A percentile compares a stretch with the other conserved stretches of the same genome.
phyloP scores from a whole-genome alignment of 805 yeast genomes.

The Schizosaccharomyces octosporus region DNA sequence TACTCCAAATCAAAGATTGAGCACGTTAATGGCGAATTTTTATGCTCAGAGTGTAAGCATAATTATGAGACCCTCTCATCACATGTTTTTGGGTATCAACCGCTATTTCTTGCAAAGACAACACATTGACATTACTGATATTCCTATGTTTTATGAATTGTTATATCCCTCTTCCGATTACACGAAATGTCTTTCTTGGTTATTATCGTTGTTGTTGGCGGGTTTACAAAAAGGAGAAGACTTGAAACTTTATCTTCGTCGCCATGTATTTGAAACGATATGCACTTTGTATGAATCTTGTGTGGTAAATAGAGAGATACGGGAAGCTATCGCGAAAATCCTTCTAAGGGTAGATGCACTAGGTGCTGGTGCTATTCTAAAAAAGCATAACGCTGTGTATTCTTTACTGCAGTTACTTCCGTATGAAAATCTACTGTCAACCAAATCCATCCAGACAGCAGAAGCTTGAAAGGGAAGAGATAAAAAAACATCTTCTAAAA shows the following conservation, averaged over 20 bases:
- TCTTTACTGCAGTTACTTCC: not conserved
- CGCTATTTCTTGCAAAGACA: conserved; percentile 3
- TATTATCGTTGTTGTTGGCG: not conserved
- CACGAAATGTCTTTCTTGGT: not conserved
- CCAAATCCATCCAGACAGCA: too few relatives aligned
- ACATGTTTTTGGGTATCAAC: conserved; percentile 38
- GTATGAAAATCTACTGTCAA: too few relatives aligned
- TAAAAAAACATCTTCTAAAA: not conserved
- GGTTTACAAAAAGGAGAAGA: not conserved
- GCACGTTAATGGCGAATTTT: not conserved
- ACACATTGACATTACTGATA: not conserved
- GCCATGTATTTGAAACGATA: not conserved
- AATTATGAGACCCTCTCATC: conserved; percentile 17
- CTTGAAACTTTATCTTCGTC: not conserved
- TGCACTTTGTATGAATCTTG: not conserved
- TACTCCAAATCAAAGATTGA: not conserved
- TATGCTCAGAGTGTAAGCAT: not conserved
- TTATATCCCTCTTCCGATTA: not conserved
- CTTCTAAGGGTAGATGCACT: not conserved
- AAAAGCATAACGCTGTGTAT: not conserved
- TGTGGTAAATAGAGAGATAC: not conserved
- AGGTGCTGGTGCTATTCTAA: not conserved
- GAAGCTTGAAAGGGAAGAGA: not conserved
- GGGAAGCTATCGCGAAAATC: not conserved
- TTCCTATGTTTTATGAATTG: conserved; percentile 1